Evolutionary conservation across 441 rosid genomes (phyloP).

Genomic region (Geranium incanum): DNA sequence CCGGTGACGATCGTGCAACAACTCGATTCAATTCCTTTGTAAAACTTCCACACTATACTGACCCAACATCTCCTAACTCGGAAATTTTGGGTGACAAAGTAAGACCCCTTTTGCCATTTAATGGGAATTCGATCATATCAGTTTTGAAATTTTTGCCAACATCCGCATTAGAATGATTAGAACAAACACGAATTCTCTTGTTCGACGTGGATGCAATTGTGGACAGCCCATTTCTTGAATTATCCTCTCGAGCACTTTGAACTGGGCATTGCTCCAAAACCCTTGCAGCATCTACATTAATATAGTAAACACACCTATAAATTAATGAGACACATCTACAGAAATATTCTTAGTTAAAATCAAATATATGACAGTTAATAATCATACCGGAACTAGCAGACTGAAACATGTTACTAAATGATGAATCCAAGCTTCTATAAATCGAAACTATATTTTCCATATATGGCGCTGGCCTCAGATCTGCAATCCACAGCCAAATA

Average conservation of each 20-base stretch:
- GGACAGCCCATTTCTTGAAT: conserved; percentile 17
- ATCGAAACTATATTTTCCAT: conserved; percentile 60
- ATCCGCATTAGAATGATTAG: conserved; percentile 18
- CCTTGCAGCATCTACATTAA: conserved; percentile 20
- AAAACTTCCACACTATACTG: conserved; percentile 21
- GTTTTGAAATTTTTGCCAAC: conserved; percentile 19
- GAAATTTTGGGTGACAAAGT: conserved; percentile 12
- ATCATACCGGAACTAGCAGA: conserved; percentile 26
- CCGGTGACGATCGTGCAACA: conserved; percentile 27
- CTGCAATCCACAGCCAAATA: conserved; percentile 32
- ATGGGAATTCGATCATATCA: conserved; percentile 15
- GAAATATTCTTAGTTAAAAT: neutral
- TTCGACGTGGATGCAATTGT: neutral
- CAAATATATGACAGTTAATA: neutral
- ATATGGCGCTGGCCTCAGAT: conserved; percentile 40
- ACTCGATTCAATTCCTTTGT: conserved; percentile 22
- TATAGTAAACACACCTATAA: neutral
- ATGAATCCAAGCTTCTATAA: conserved; percentile 50
- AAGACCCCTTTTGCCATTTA: conserved; percentile 19
- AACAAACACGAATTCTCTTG: conserved; percentile 13
- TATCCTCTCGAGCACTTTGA: conserved; percentile 10
- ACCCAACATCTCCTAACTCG: conserved; percentile 6
- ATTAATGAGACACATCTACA: no score
- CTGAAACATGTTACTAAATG: conserved; percentile 35
- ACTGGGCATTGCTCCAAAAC: conserved; percentile 10